phyloP scores from a whole-genome alignment of 306 rosid species.

The Malus fusca region DNA sequence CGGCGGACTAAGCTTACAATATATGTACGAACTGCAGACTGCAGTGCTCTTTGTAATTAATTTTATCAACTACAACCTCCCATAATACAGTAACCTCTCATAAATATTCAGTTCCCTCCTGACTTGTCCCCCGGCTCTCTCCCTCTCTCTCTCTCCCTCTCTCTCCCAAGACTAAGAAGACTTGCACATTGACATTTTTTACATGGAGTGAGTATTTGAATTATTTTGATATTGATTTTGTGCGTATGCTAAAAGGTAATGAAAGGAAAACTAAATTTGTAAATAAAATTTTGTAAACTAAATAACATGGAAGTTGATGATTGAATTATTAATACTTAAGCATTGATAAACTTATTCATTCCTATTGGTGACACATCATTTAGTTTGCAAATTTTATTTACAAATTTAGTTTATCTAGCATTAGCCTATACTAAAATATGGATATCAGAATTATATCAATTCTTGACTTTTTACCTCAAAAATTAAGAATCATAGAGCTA shows the following conservation, averaged over 20 bases:
- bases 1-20: background rate
- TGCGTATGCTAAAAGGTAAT: too few relatives aligned
- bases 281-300: too few relatives aligned
- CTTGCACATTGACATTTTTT: background rate
- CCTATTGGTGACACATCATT: fast-evolving
- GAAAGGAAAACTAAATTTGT: too few relatives aligned
- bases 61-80: background rate
- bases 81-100: background rate
- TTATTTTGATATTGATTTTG: background rate
- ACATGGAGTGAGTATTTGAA: background rate
- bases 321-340: too few relatives aligned
- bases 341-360: too few relatives aligned
- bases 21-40: background rate
- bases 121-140: background rate
- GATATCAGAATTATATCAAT: too few relatives aligned
- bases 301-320: too few relatives aligned
- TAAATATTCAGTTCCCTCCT: background rate
- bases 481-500: background rate
- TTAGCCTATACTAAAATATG: too few relatives aligned
- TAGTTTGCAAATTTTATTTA: too few relatives aligned
- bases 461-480: background rate
- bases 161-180: background rate
- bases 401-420: too few relatives aligned
- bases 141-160: background rate
- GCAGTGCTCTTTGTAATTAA: background rate